phyloP scores from a whole-genome alignment of 2,329 filamentous ascomycete species.

The Westerdykella ornata region DNA sequence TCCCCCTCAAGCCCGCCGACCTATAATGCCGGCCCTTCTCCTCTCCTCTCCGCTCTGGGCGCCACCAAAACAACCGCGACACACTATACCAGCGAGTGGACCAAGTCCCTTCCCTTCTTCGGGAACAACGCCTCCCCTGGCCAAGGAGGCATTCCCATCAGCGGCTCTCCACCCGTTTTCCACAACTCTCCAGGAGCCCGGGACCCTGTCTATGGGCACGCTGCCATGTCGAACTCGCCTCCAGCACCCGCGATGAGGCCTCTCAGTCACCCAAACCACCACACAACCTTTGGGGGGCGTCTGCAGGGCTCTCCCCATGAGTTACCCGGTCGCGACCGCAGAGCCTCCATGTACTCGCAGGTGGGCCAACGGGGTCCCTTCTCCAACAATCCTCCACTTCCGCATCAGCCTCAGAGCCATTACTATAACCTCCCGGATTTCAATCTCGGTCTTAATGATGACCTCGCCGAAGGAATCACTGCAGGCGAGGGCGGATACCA shows the following conservation, averaged over 20 bases:
- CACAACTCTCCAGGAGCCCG: slow-evolving; percentile 30
- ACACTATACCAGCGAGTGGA: slow-evolving; percentile 43
- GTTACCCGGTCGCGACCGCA: slow-evolving; percentile 34
- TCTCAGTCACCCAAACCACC: slow-evolving; percentile 45
- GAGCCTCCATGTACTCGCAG: slow-evolving; percentile 51
- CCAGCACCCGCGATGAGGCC: slow-evolving; percentile 26
- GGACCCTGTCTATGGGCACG: slow-evolving; percentile 32
- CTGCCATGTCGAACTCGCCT: slow-evolving; percentile 37
- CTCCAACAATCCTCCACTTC: slow-evolving; percentile 54
- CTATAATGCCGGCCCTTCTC: slow-evolving; percentile 37
- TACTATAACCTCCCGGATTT: slow-evolving; percentile 71
- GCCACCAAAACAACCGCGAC: slow-evolving; percentile 32
- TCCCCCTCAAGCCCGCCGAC: slow-evolving; percentile 23
- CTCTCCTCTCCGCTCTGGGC: slow-evolving; percentile 35
- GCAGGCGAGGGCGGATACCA: slow-evolving; percentile 66
- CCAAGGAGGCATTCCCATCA: slow-evolving; percentile 39
- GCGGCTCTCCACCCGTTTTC: slow-evolving; percentile 40
- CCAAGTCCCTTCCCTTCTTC: slow-evolving; percentile 41
- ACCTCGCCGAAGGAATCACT: slow-evolving; percentile 47
- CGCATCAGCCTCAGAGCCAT: slow-evolving; percentile 69
- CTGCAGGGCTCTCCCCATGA: slow-evolving; percentile 29
- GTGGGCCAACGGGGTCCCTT: slow-evolving; percentile 40
- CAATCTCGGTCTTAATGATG: slow-evolving; percentile 51
- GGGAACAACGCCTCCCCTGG: slow-evolving; percentile 36
- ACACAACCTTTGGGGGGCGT: slow-evolving; percentile 38